Evolutionary conservation across 2,329 filamentous ascomycete species (phyloP).

Genomic region (Teratosphaeriaceae sp.): DNA sequence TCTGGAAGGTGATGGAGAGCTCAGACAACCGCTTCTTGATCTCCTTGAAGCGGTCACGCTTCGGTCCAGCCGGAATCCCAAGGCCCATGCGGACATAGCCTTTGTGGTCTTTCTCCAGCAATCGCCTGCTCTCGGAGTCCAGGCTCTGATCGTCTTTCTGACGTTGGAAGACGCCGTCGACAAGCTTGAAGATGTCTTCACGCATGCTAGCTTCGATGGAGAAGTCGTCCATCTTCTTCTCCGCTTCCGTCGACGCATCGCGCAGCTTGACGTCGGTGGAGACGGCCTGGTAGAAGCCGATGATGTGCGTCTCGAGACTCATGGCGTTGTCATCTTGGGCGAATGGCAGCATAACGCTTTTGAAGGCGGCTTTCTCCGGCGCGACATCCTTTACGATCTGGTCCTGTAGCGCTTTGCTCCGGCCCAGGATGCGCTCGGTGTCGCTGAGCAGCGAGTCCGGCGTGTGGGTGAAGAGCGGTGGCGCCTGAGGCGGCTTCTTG

Average conservation of each 20-base stretch:
- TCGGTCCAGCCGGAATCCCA: slow-evolving; percentile 59
- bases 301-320: slow-evolving; percentile 48
- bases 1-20: slow-evolving; percentile 68
- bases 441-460: slow-evolving; percentile 61
- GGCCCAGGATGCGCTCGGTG: slow-evolving; percentile 55
- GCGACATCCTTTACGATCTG: slow-evolving; percentile 58
- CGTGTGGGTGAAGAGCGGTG: slow-evolving; percentile 70
- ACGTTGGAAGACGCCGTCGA: slow-evolving; percentile 46
- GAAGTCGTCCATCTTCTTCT: slow-evolving; percentile 56
- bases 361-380: slow-evolving; percentile 49
- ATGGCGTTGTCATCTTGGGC: slow-evolving; percentile 53
- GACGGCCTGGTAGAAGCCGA: slow-evolving; percentile 48
- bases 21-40: slow-evolving; percentile 75
- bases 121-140: slow-evolving; percentile 62
- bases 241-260: slow-evolving; percentile 46
- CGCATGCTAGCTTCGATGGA: slow-evolving; percentile 73
- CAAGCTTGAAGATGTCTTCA: slow-evolving; percentile 66
- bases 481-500: slow-evolving; percentile 67
- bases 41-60: slow-evolving; percentile 76
- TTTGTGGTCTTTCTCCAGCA: slow-evolving; percentile 73
- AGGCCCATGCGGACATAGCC: slow-evolving; percentile 71
- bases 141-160: slow-evolving; percentile 45
- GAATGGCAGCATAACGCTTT: slow-evolving; percentile 59
- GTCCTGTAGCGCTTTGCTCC: slow-evolving; percentile 59
- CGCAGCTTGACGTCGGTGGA: slow-evolving; percentile 43